Percentiles rank a stretch among this genome's conserved stretches.
Evolutionary conservation across 176 grass and related monocot species (phyloP).

Genomic region (Luzula sylvatica): DNA sequence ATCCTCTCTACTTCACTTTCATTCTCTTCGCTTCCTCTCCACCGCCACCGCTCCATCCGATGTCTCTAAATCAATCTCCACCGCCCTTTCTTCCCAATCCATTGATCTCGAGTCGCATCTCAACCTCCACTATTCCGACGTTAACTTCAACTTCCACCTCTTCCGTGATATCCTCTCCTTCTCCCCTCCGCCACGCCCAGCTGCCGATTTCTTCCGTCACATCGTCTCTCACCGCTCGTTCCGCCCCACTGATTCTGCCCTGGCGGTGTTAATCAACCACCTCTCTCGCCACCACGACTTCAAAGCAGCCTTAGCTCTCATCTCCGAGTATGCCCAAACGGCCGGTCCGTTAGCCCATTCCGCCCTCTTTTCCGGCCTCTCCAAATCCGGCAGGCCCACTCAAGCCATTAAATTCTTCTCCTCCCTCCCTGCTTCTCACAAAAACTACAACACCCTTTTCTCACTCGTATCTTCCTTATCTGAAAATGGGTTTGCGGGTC

Average conservation of each 20-base stretch:
- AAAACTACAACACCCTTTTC: constrained; percentile 34
- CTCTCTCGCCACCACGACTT: constrained; percentile 80
- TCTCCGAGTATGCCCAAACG: constrained; percentile 51
- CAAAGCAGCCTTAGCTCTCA: constrained; percentile 38
- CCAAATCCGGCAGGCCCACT: constrained; percentile 40
- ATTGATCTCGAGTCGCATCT: constrained; percentile 58
- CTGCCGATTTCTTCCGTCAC: constrained; percentile 64
- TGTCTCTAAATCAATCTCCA: constrained; percentile 35
- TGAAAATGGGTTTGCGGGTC: constrained; percentile 38
- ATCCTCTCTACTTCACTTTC: constrained; percentile 24
- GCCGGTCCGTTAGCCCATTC: constrained; percentile 43
- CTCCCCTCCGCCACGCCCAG: constrained; percentile 50
- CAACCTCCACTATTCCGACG: constrained; percentile 85
- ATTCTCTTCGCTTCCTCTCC: neutral
- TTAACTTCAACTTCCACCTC: constrained; percentile 56
- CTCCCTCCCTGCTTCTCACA: constrained; percentile 30
- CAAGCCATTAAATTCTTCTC: constrained; percentile 67
- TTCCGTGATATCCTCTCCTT: constrained; percentile 57
- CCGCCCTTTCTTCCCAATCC: constrained; percentile 28
- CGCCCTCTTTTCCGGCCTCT: constrained; percentile 41
- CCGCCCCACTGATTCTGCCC: constrained; percentile 51
- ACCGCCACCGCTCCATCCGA: constrained; percentile 15
- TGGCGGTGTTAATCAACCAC: constrained; percentile 51
- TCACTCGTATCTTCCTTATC: constrained; percentile 47
- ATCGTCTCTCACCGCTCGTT: constrained; percentile 62